A percentile compares a stretch with the other conserved stretches of the same genome.
Conservation (phyloP, 371 early-diverging fungal species). For the Amoeboaphelidium protococcarum region DNA sequence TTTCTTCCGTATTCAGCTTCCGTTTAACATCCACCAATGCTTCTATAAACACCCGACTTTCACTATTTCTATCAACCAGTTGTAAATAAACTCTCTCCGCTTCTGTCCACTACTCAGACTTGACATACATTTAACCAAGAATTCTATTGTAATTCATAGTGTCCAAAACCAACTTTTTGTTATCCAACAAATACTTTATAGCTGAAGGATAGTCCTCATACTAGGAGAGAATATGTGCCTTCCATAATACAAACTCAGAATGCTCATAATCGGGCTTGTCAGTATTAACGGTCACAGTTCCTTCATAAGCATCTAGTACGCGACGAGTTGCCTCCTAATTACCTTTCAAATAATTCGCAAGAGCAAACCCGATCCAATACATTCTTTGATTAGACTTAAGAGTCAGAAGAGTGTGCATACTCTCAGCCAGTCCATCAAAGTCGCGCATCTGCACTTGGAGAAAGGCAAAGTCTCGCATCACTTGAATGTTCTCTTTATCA, state of each 20-base stretch:
- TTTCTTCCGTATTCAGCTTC: no score
- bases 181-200: conserved; percentile 36
- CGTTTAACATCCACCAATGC: no score
- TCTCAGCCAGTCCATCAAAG: conserved; percentile 45
- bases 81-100: conserved; percentile 41
- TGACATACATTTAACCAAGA: conserved; percentile 33
- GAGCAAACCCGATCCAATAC: conserved; percentile 62
- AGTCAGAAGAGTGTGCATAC: conserved; percentile 23
- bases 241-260: conserved; percentile 47
- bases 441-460: conserved; percentile 73
- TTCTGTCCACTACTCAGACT: conserved; percentile 30
- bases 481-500: conserved; percentile 74
- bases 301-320: conserved; percentile 35
- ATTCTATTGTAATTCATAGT: conserved; percentile 24
- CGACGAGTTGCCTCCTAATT: conserved; percentile 42
- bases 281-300: conserved; percentile 20
- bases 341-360: conserved; percentile 51
- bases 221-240: conserved; percentile 35
- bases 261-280: conserved; percentile 32
- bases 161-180: conserved; percentile 41
- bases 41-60: no score
- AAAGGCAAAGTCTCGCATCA: conserved; percentile 57
- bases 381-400: conserved; percentile 34
- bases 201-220: conserved; percentile 41
- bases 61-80: conserved; percentile 53